phyloP scores from a whole-genome alignment of 2,329 filamentous ascomycete genomes.

The Penicillium glabrum region DNA sequence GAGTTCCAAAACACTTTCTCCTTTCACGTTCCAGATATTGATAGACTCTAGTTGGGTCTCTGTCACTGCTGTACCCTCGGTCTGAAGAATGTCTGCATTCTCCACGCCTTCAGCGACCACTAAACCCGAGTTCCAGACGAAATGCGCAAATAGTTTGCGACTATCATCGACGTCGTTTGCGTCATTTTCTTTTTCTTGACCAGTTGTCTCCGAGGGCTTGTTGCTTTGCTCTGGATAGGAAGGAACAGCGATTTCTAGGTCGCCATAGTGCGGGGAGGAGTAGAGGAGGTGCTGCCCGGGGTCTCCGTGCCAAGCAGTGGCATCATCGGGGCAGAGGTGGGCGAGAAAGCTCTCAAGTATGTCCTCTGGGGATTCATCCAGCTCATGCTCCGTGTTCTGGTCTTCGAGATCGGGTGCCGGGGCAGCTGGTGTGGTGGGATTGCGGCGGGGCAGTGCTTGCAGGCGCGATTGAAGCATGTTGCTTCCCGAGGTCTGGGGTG shows the following conservation, averaged over 20 bases:
- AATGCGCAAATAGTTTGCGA: slow-evolving; percentile 57
- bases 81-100: slow-evolving; percentile 22
- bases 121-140: slow-evolving; percentile 57
- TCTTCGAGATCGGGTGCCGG: slow-evolving; percentile 19
- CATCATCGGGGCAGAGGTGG: slow-evolving; percentile 57
- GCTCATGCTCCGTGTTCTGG: slow-evolving; percentile 9
- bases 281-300: slow-evolving; percentile 54
- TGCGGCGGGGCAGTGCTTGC: slow-evolving; percentile 29
- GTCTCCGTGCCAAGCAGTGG: slow-evolving; percentile 55
- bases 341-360: slow-evolving; percentile 56
- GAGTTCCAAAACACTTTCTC: slow-evolving; percentile 56
- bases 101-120: slow-evolving; percentile 46
- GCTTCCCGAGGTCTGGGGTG: neutral
- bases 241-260: slow-evolving; percentile 42
- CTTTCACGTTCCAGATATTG: slow-evolving; percentile 45
- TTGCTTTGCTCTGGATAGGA: slow-evolving; percentile 42
- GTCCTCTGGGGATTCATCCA: slow-evolving; percentile 46
- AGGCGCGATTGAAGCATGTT: slow-evolving; percentile 33
- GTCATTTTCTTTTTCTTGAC: slow-evolving; percentile 2
- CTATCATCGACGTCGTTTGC: slow-evolving; percentile 43
- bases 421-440: slow-evolving; percentile 7
- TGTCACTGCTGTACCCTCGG: slow-evolving; percentile 4
- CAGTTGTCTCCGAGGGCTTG: slow-evolving; percentile 17
- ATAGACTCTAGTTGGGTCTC: slow-evolving; percentile 13
- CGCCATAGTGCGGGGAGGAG: slow-evolving; percentile 41